phyloP scores from a whole-genome alignment of 2,329 filamentous ascomycete species.

The Fusarium sp. region DNA sequence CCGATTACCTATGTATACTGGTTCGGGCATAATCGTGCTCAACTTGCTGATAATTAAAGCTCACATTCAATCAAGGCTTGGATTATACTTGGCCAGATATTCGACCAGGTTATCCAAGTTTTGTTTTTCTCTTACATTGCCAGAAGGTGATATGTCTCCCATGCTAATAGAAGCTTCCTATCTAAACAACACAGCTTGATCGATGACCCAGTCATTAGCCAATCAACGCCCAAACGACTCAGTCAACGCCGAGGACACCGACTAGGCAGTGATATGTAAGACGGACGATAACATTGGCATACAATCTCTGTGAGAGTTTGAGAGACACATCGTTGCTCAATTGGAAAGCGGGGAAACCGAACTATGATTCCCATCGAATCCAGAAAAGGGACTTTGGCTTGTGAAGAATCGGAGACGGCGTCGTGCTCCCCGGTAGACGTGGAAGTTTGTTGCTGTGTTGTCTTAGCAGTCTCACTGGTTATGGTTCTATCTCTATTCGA shows the following conservation, averaged over 20 bases:
- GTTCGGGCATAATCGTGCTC: background rate
- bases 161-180: background rate
- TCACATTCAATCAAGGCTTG: background rate
- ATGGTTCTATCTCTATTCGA: background rate
- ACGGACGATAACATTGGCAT: background rate
- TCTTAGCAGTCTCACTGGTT: background rate
- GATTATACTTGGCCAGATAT: background rate
- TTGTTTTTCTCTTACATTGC: background rate
- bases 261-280: background rate
- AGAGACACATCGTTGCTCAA: conserved; percentile 3
- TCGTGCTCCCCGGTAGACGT: conserved; percentile 1
- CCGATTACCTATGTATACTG: background rate
- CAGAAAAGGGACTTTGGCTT: background rate
- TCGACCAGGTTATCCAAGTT: background rate
- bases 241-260: background rate
- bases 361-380: background rate
- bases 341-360: conserved; percentile 10
- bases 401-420: conserved; percentile 9
- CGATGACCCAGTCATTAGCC: conserved; percentile 1
- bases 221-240: background rate
- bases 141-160: background rate
- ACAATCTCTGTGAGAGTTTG: background rate
- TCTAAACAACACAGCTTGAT: background rate
- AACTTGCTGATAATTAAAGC: background rate
- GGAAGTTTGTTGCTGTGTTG: conserved; percentile 8